Percentiles rank a stretch among this genome's conserved stretches.
phyloP scores from a whole-genome alignment of 2,329 filamentous ascomycete genomes.

The Salinomyces thailandicus region DNA sequence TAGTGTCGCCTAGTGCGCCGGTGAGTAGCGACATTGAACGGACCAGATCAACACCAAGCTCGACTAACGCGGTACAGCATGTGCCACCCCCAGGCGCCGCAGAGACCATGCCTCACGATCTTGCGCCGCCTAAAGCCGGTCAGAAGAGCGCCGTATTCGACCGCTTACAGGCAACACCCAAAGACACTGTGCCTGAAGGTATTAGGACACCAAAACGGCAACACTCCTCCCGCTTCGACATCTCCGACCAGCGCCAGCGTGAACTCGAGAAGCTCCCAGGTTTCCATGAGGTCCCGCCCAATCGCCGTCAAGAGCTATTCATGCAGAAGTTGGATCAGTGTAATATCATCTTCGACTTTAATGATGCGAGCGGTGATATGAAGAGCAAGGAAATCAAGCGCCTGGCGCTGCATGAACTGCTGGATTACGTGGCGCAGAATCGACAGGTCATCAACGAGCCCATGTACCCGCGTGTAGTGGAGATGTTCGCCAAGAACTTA shows the following conservation, averaged over 20 bases:
- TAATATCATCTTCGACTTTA: conserved; percentile 99
- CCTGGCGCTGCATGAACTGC: conserved; percentile 83
- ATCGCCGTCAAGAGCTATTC: conserved; percentile 89
- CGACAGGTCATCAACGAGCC: conserved; percentile 96
- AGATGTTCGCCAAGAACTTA: conserved; percentile 98
- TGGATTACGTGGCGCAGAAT: conserved; percentile 98
- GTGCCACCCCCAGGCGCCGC: conserved; percentile 83
- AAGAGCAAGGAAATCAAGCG: conserved; percentile 99
- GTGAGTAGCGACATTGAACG: conserved; percentile 43
- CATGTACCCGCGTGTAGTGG: conserved; percentile 96
- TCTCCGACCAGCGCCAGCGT: conserved; percentile 77
- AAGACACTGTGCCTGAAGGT: conserved; percentile 82
- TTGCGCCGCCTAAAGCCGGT: conserved; percentile 84
- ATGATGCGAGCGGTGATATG: conserved; percentile 95
- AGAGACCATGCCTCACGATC: conserved; percentile 96
- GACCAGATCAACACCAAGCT: too few species aligned
- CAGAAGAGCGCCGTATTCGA: conserved; percentile 84
- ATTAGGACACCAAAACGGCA: conserved; percentile 92
- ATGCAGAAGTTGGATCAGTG: conserved; percentile 99
- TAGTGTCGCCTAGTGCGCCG: conserved; percentile 89
- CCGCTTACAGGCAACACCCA: conserved; percentile 82
- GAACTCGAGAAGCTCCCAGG: conserved; percentile 95
- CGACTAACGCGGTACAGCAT: conserved; percentile 51
- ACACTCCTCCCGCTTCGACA: conserved; percentile 94
- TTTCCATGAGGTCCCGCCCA: conserved; percentile 94